A percentile compares a stretch with the other conserved stretches of the same genome.
Evolutionary conservation across 2,329 filamentous ascomycete species (phyloP).

Genomic region (Zasmidium citrigriseum): DNA sequence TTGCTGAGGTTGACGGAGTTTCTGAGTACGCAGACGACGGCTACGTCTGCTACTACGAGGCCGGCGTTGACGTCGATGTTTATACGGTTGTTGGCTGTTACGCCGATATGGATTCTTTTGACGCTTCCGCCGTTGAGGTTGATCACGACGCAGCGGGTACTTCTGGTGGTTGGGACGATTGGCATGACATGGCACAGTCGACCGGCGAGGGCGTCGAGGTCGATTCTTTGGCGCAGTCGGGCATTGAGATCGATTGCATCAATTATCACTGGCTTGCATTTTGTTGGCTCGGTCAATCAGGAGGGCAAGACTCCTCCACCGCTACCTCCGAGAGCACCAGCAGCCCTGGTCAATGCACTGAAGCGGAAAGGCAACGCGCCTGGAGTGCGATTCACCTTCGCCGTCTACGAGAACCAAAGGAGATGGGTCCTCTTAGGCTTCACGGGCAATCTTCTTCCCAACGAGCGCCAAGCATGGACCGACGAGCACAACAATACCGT

Average conservation of each 20-base stretch:
- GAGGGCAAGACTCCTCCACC: constrained; percentile 31
- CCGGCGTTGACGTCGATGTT: constrained; percentile 89
- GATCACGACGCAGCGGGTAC: constrained; percentile 80
- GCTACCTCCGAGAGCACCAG: constrained; percentile 20
- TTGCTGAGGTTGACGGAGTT: constrained; percentile 89
- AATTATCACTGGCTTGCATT: constrained; percentile 77
- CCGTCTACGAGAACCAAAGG: constrained; percentile 93
- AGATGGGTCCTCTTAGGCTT: constrained; percentile 94
- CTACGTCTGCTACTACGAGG: constrained; percentile 85
- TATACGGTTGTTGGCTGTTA: constrained; percentile 82
- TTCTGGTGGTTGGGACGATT: constrained; percentile 83
- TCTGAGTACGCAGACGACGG: constrained; percentile 76
- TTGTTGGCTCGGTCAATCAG: constrained; percentile 49
- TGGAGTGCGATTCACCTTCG: constrained; percentile 93
- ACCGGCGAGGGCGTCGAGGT: constrained; percentile 79
- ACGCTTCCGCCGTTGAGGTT: constrained; percentile 81
- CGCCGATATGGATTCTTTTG: constrained; percentile 82
- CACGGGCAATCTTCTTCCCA: constrained; percentile 87
- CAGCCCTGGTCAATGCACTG: constrained; percentile 36
- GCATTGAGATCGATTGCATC: constrained; percentile 69
- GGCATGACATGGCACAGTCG: constrained; percentile 89
- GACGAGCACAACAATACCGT: constrained; percentile 89
- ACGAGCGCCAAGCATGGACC: constrained; percentile 89
- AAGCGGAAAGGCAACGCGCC: constrained; percentile 51
- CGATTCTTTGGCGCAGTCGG: constrained; percentile 86